These are phyloP conservation scores for Cucumis cinereus DNA, from an alignment of 306 rosid genomes.

Conservation along the genomic window DNA sequence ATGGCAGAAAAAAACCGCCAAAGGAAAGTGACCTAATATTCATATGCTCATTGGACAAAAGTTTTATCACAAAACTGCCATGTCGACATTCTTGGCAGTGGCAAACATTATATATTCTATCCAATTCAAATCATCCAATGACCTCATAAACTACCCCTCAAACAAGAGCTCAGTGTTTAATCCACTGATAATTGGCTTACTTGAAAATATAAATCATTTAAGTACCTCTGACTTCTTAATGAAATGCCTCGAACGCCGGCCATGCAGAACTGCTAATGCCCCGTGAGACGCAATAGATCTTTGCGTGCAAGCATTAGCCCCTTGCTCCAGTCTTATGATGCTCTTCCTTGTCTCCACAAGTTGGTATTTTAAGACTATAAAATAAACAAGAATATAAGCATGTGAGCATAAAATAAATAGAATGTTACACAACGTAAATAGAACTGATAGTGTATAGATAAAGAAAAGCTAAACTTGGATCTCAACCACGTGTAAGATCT, in stretches of 20 bases:
- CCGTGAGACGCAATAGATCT: slow-evolving; percentile 76
- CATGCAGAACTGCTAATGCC: slow-evolving; percentile 77
- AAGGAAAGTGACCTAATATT: background rate
- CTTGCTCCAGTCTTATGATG: slow-evolving; percentile 78
- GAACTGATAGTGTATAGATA: background rate
- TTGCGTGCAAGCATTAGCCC: slow-evolving; percentile 52
- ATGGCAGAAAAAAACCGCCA: background rate
- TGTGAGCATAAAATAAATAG: background rate
- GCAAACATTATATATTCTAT: background rate
- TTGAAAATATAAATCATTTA: background rate
- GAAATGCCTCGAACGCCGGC: slow-evolving; percentile 63
- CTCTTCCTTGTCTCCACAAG: slow-evolving; percentile 53
- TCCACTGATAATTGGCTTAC: background rate
- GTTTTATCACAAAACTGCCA: too few relatives aligned
- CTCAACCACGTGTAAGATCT: background rate
- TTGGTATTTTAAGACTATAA: slow-evolving; percentile 60
- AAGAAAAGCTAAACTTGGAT: background rate
- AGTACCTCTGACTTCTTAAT: slow-evolving; percentile 87
- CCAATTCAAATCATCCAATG: background rate
- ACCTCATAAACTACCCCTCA: background rate
- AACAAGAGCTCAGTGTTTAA: background rate
- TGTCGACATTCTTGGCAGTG: too few relatives aligned
- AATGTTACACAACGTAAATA: background rate
- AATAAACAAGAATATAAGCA: slow-evolving; percentile 8
- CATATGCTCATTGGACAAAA: background rate